These are phyloP conservation scores for Backusella morwellensis DNA, from an alignment of 192 early-diverging fungal species.

Conservation along the genomic window DNA sequence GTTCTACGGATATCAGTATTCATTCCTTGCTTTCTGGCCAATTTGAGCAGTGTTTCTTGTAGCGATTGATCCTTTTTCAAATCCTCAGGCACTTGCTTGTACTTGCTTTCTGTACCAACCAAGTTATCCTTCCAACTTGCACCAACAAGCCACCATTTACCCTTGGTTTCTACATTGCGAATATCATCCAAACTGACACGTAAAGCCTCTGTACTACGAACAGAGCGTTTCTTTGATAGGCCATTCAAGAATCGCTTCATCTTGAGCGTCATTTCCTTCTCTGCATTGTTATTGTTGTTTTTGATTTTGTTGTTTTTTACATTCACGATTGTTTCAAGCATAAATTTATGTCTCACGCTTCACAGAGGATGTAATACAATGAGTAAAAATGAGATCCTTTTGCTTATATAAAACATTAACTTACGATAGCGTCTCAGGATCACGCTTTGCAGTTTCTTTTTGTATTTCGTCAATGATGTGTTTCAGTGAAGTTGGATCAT, in stretches of 20 bases:
- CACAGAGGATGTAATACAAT: constrained; percentile 6
- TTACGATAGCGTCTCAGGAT: constrained; percentile 43
- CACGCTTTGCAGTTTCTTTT: constrained; percentile 44
- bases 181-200: constrained; percentile 87
- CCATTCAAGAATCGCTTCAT: constrained; percentile 81
- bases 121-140: constrained; percentile 86
- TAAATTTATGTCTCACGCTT: constrained; percentile 77
- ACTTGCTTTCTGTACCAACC: constrained; percentile 47
- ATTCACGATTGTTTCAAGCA: constrained; percentile 92
- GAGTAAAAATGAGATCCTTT: background rate
- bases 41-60: constrained; percentile 64
- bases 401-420: constrained; percentile 7
- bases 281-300: constrained; percentile 46
- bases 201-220: constrained; percentile 69
- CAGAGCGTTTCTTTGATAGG: constrained; percentile 55
- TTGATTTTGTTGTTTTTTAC: constrained; percentile 92
- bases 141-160: constrained; percentile 99
- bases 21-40: constrained; percentile 90
- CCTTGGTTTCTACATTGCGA: constrained; percentile 72
- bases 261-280: constrained; percentile 60
- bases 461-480: constrained; percentile 82
- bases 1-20: constrained; percentile 93
- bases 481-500: constrained; percentile 91
- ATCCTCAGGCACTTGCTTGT: constrained; percentile 37
- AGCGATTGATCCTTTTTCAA: constrained; percentile 40